Percentiles rank a stretch among this genome's conserved stretches.
These are phyloP conservation scores for Lithohypha guttulata DNA, from an alignment of 2,329 filamentous ascomycete genomes.

Conservation along the genomic window DNA sequence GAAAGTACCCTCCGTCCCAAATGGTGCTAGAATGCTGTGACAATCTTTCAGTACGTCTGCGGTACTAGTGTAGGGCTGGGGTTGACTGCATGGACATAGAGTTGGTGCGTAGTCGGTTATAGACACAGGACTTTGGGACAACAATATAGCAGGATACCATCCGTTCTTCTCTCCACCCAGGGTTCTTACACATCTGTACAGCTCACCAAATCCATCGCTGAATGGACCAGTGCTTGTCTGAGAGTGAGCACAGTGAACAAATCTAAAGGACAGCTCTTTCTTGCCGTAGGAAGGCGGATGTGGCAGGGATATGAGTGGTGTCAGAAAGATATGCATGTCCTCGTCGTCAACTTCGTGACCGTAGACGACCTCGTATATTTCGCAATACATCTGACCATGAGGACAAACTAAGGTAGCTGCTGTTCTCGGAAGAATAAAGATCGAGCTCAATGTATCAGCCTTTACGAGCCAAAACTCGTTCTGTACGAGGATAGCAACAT, in stretches of 20 bases:
- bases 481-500: not conserved
- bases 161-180: not conserved
- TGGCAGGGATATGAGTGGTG: too few species aligned
- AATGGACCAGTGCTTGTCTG: not conserved
- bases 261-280: too few species aligned
- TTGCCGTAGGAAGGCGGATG: too few species aligned
- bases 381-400: not conserved
- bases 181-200: not conserved
- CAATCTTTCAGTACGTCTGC: constrained; percentile 1
- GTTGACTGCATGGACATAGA: not conserved
- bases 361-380: not conserved
- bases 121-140: not conserved
- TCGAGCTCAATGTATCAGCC: not conserved
- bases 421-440: not conserved
- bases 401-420: not conserved
- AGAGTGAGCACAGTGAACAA: constrained; percentile 4
- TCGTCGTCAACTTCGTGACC: not conserved
- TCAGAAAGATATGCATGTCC: too few species aligned
- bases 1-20: too few species aligned
- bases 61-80: not conserved
- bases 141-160: not conserved
- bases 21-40: not conserved
- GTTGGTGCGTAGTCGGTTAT: not conserved
- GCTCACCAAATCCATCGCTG: not conserved
- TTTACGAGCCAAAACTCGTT: constrained; percentile 4